These are phyloP conservation scores for Umbelopsis sp. DNA, from an alignment of 192 early-diverging fungal genomes.

Conservation along the genomic window DNA sequence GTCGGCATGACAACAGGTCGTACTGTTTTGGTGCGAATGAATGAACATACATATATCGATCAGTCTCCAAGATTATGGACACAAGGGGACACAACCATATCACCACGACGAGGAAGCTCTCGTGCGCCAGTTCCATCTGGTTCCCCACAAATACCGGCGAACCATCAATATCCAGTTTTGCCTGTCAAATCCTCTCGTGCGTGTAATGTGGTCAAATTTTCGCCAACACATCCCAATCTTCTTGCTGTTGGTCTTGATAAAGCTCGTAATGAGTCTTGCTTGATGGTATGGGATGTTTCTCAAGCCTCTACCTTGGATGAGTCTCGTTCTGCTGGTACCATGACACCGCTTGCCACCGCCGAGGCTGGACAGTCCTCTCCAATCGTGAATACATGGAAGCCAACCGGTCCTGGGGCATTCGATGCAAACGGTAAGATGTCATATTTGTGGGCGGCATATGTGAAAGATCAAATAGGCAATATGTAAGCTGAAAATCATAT, in stretches of 20 bases:
- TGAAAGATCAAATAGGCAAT: neutral
- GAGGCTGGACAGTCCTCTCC: neutral
- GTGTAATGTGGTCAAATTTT: constrained; percentile 77
- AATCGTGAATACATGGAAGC: constrained; percentile 3
- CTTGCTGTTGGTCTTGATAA: constrained; percentile 76
- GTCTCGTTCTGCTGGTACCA: neutral
- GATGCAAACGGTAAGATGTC: neutral
- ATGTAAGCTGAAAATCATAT: too few relatives aligned
- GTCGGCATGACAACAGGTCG: constrained; percentile 61
- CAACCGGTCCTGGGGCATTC: neutral
- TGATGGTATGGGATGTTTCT: constrained; percentile 79
- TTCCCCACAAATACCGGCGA: constrained; percentile 17
- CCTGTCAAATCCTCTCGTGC: constrained; percentile 55
- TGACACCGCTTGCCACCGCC: neutral
- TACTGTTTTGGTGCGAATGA: constrained; percentile 56
- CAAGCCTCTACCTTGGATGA: constrained; percentile 32
- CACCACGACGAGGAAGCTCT: neutral
- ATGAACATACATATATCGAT: constrained; percentile 20
- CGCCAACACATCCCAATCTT: constrained; percentile 54
- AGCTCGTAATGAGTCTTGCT: constrained; percentile 67
- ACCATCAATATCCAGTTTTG: constrained; percentile 43
- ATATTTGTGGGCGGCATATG: neutral
- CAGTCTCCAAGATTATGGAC: constrained; percentile 17
- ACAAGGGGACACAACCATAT: neutral
- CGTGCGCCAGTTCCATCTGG: neutral